Evolutionary conservation across 306 rosid species (phyloP).

Genomic region (Acmispon strigosus): DNA sequence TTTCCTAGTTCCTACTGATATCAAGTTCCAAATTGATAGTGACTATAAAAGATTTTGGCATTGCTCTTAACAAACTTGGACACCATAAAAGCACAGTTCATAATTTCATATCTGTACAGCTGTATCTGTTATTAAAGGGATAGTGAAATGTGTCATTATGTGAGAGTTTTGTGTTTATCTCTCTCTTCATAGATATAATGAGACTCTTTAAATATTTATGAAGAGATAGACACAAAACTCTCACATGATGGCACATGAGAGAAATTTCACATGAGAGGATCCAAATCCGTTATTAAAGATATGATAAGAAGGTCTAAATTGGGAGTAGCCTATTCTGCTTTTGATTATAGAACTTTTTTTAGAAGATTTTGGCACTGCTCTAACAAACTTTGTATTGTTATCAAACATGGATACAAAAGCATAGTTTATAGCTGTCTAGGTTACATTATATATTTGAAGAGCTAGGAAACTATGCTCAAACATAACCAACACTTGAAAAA

Average conservation of each 20-base stretch:
- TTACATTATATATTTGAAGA: slow-evolving; percentile 9
- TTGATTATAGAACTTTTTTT: background rate
- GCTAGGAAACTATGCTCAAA: slow-evolving; percentile 1
- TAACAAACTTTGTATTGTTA: background rate
- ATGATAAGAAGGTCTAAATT: background rate
- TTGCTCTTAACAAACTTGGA: background rate
- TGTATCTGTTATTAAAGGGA: background rate
- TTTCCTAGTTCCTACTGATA: background rate
- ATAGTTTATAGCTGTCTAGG: background rate
- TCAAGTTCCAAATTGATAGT: background rate
- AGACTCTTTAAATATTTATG: too few relatives aligned
- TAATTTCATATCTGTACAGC: background rate
- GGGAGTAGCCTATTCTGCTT: background rate
- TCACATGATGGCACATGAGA: too few relatives aligned
- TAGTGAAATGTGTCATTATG: too few relatives aligned
- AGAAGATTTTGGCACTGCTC: background rate
- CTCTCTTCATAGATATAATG: too few relatives aligned
- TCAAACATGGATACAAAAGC: background rate
- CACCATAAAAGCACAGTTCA: slow-evolving; percentile 1
- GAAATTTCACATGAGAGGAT: too few relatives aligned
- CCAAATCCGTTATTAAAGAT: background rate
- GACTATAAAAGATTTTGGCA: background rate
- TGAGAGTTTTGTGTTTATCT: too few relatives aligned
- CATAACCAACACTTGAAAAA: background rate
- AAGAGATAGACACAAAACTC: too few relatives aligned